A percentile compares a stretch with the other conserved stretches of the same genome.
Evolutionary conservation across 2,329 filamentous ascomycete species (phyloP).

Genomic region (Dothideomycetes sp.): DNA sequence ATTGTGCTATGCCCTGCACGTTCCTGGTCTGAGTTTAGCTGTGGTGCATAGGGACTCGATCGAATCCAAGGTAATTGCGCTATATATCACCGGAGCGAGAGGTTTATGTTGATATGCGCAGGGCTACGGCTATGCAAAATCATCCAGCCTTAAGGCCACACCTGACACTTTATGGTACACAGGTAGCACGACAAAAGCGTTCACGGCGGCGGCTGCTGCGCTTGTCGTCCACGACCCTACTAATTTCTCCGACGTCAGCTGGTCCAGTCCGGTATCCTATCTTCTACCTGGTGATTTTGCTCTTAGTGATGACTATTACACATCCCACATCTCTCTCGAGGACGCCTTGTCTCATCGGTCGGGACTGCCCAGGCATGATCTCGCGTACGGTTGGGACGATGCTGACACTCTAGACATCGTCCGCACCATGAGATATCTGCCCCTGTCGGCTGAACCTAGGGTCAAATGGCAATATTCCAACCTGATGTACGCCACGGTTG

Average conservation of each 20-base stretch:
- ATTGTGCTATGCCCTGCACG: too few species aligned
- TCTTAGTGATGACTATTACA: conserved; percentile 23
- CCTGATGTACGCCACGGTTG: conserved; percentile 41
- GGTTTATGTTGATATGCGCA: too few species aligned
- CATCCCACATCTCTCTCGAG: conserved; percentile 24
- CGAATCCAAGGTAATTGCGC: neutral
- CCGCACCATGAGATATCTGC: conserved; percentile 36
- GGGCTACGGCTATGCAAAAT: too few species aligned
- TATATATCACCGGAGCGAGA: neutral
- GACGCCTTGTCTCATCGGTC: conserved; percentile 31
- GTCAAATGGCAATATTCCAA: conserved; percentile 44
- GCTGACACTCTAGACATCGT: conserved; percentile 28
- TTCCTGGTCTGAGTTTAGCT: too few species aligned
- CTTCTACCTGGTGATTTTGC: conserved; percentile 27
- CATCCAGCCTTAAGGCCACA: conserved; percentile 8
- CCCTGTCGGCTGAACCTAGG: conserved; percentile 27
- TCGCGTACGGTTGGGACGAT: conserved; percentile 17
- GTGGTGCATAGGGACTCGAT: too few species aligned
- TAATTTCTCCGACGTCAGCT: conserved; percentile 23
- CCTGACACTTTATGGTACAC: conserved; percentile 21
- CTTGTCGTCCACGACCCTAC: conserved; percentile 19
- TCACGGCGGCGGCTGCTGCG: conserved; percentile 18
- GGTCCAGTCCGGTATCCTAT: too few species aligned
- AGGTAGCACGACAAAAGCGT: conserved; percentile 22
- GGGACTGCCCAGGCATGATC: conserved; percentile 27